Evolutionary conservation across 1,284 basidiomycete genomes (phyloP).

Genomic region (Fomitopsis schrenkii): DNA sequence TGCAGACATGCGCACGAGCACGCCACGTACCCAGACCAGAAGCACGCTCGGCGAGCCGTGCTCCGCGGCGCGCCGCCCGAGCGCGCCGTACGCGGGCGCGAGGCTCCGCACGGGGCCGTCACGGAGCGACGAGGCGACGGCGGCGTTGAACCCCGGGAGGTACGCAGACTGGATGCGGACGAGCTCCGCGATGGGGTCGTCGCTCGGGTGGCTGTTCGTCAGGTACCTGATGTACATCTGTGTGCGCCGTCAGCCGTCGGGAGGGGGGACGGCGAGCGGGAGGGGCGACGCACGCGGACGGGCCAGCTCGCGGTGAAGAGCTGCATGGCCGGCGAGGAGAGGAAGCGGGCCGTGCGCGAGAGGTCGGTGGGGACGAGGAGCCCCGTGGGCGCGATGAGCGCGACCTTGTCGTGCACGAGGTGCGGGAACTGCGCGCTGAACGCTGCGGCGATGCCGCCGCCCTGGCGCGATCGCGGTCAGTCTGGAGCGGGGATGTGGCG

Average conservation of each 20-base stretch:
- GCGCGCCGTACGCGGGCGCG: conserved; percentile 45
- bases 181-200: conserved; percentile 44
- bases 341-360: conserved; percentile 65
- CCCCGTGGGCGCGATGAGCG: conserved; percentile 64
- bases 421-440: conserved; percentile 69
- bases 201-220: conserved; percentile 24
- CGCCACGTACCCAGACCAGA: conserved; percentile 54
- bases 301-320: conserved; percentile 54
- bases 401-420: conserved; percentile 58
- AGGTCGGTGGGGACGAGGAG: conserved; percentile 63
- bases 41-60: conserved; percentile 47
- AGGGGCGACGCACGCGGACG: conserved; percentile 43
- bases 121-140: conserved; percentile 70
- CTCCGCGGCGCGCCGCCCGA: conserved; percentile 29
- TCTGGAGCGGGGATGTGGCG: background rate
- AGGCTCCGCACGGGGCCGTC: conserved; percentile 65
- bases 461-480: conserved; percentile 34
- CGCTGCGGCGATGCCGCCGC: conserved; percentile 66
- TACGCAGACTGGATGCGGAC: conserved; percentile 70
- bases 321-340: conserved; percentile 68
- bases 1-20: background rate
- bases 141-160: conserved; percentile 66
- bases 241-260: background rate
- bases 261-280: background rate
- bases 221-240: conserved; percentile 52